These are phyloP conservation scores for Pichia eremophila DNA, from an alignment of 805 yeast species.

Conservation along the genomic window DNA sequence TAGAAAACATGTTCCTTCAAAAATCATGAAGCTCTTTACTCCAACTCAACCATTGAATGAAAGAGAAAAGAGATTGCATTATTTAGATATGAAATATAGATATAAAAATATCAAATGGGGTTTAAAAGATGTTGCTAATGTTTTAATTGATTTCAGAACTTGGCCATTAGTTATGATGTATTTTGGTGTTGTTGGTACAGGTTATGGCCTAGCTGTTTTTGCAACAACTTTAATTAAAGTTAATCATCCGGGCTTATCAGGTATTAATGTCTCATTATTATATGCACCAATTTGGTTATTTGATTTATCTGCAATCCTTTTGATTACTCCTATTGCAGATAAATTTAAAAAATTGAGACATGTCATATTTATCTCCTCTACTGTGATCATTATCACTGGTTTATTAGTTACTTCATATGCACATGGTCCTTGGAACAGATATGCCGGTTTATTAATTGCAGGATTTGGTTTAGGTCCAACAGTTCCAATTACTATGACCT, in stretches of 20 bases:
- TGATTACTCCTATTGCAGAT: constrained; percentile 77
- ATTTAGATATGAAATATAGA: constrained; percentile 47
- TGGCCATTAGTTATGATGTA: constrained; percentile 85
- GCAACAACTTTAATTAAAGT: constrained; percentile 68
- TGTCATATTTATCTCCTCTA: constrained; percentile 50
- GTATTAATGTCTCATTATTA: constrained; percentile 63
- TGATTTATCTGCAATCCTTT: constrained; percentile 65
- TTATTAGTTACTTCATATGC: constrained; percentile 72
- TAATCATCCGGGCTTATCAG: constrained; percentile 51
- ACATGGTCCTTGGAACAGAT: constrained; percentile 60
- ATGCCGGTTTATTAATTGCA: constrained; percentile 71
- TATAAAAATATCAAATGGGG: constrained; percentile 45
- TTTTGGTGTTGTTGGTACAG: constrained; percentile 90
- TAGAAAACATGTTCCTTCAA: constrained; percentile 14
- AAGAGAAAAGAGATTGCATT: constrained; percentile 48
- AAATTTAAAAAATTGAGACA: constrained; percentile 50
- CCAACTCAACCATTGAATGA: constrained; percentile 40
- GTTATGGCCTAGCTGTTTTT: constrained; percentile 75
- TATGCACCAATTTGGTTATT: constrained; percentile 90
- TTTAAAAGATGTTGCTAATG: constrained; percentile 43
- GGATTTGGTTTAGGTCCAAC: constrained; percentile 90
- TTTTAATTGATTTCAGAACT: constrained; percentile 53
- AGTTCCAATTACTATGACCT: constrained; percentile 80
- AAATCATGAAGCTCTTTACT: constrained; percentile 12
- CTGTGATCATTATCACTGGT: constrained; percentile 64